Evolutionary conservation across 768 basidiomycete species (phyloP).

Genomic region (Chalciporus chontae): DNA sequence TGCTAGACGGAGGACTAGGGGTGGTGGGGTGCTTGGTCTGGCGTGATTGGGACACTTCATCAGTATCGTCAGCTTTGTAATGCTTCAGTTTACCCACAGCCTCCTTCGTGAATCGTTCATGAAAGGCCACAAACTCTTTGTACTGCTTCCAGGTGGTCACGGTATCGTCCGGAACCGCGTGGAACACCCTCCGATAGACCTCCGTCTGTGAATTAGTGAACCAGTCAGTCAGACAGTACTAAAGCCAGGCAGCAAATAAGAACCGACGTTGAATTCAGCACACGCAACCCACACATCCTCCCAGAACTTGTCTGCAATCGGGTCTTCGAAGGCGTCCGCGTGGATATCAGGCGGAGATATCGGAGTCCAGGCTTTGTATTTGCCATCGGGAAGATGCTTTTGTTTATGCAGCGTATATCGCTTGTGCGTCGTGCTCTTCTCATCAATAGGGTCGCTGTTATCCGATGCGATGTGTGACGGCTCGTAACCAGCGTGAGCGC

Average conservation of each 20-base stretch:
- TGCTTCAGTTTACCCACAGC: constrained; percentile 41
- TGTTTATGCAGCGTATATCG: constrained; percentile 55
- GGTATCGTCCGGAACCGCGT: constrained; percentile 87
- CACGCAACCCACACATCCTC: constrained; percentile 84
- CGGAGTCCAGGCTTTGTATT: constrained; percentile 56
- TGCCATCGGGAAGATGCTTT: constrained; percentile 53
- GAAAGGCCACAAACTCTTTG: constrained; percentile 76
- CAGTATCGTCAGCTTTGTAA: not conserved
- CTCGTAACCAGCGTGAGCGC: constrained; percentile 40
- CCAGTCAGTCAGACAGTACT: not conserved
- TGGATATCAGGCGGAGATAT: constrained; percentile 70
- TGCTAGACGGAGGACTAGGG: constrained; percentile 46
- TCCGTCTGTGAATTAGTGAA: constrained; percentile 61
- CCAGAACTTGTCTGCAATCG: constrained; percentile 85
- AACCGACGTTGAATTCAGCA: constrained; percentile 82
- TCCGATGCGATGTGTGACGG: constrained; percentile 46
- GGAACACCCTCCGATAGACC: constrained; percentile 93
- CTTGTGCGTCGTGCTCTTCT: constrained; percentile 46
- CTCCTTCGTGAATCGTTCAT: constrained; percentile 71
- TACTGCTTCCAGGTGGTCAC: constrained; percentile 96
- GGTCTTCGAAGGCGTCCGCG: constrained; percentile 82
- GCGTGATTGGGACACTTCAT: constrained; percentile 2
- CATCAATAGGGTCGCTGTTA: constrained; percentile 43
- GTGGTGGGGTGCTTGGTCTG: constrained; percentile 43
- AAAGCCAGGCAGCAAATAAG: not conserved